These are phyloP conservation scores for Thalassiosira hispida DNA, from an alignment of 352 stramenopile genomes.

Conservation along the genomic window DNA sequence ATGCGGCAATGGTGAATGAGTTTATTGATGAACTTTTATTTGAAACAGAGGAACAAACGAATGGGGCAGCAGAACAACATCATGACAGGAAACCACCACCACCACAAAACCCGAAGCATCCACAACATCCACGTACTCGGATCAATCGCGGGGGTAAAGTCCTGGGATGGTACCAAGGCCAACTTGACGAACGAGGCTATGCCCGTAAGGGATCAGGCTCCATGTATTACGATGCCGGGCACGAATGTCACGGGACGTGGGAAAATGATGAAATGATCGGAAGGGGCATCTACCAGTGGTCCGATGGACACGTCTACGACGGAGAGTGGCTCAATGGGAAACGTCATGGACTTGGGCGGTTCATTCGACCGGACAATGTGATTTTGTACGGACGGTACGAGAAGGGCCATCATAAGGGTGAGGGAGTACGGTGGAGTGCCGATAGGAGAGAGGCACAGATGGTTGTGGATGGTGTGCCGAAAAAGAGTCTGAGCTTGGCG, in stretches of 20 bases:
- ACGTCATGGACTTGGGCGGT: conserved; percentile 49
- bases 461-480: conserved; percentile 50
- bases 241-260: conserved; percentile 48
- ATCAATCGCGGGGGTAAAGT: conserved; percentile 49
- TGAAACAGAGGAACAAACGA: not conserved
- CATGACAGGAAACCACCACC: conserved; percentile 1
- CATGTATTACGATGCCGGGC: conserved; percentile 60
- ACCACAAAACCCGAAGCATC: conserved; percentile 2
- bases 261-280: conserved; percentile 54
- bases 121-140: conserved; percentile 20
- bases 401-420: conserved; percentile 47
- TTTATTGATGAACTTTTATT: conserved; percentile 50
- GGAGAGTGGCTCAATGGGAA: conserved; percentile 47
- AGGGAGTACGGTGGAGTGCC: conserved; percentile 45
- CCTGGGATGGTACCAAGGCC: conserved; percentile 52
- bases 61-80: not conserved
- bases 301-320: conserved; percentile 53
- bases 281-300: conserved; percentile 44
- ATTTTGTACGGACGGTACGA: conserved; percentile 51
- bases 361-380: conserved; percentile 53
- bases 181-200: conserved; percentile 39
- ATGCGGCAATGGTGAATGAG: conserved; percentile 37
- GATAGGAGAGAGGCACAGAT: conserved; percentile 50
- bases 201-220: conserved; percentile 29
- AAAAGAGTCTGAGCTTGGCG: conserved; percentile 38